These are phyloP conservation scores for Pythium rhizo-oryzae DNA, from an alignment of 352 stramenopile species.

Conservation along the genomic window DNA sequence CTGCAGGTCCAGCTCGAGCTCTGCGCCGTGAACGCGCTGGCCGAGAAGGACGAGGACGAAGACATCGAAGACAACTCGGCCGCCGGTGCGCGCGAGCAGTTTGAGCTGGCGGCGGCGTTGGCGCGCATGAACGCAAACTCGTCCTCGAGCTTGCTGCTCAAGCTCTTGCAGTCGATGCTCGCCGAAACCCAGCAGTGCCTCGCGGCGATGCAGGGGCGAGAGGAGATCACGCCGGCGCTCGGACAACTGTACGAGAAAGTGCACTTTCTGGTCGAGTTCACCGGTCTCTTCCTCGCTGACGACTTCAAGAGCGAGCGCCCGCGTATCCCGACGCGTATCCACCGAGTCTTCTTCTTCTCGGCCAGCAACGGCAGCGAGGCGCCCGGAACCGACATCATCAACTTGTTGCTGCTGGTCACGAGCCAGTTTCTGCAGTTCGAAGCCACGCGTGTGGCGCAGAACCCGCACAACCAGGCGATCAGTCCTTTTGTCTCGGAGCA, in stretches of 20 bases:
- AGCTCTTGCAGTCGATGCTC: conserved; percentile 66
- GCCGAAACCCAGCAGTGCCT: conserved; percentile 48
- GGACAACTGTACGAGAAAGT: conserved; percentile 79
- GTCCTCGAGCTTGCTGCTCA: conserved; percentile 55
- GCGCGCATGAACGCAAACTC: conserved; percentile 64
- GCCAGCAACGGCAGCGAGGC: not conserved
- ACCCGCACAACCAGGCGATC: conserved; percentile 52
- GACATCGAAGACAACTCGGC: conserved; percentile 82
- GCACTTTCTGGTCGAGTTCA: conserved; percentile 81
- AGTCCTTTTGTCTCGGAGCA: conserved; percentile 86
- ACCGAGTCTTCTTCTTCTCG: conserved; percentile 37
- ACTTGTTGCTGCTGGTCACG: conserved; percentile 67
- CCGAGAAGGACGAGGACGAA: conserved; percentile 81
- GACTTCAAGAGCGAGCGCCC: conserved; percentile 79
- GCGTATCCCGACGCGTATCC: conserved; percentile 64
- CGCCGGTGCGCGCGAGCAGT: conserved; percentile 63
- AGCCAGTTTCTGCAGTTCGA: conserved; percentile 77
- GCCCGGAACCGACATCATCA: conserved; percentile 38
- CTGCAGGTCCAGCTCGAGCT: conserved; percentile 76
- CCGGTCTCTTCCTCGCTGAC: conserved; percentile 74
- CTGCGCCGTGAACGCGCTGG: conserved; percentile 61
- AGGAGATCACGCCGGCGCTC: conserved; percentile 57
- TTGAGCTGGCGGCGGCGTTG: conserved; percentile 70
- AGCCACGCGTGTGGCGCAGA: conserved; percentile 53
- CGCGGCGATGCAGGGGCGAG: conserved; percentile 41